A percentile compares a stretch with the other conserved stretches of the same genome.
Conservation (phyloP, 2,329 filamentous ascomycete genomes). For the Aspergillus sp. region DNA sequence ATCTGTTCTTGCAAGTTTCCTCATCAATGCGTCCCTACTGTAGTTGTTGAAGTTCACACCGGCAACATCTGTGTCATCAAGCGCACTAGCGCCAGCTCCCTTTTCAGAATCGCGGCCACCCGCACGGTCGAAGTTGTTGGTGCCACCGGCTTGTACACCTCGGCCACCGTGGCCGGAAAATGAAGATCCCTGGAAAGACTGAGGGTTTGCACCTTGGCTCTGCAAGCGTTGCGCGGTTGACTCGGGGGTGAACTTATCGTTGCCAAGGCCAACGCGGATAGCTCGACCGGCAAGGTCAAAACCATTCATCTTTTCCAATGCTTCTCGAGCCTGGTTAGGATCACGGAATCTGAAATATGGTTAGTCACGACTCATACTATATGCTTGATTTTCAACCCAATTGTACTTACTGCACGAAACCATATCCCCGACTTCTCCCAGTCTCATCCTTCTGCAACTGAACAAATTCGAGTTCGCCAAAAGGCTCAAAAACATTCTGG, state of each 20-base stretch:
- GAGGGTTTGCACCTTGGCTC: conserved; percentile 65
- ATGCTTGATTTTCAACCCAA: conserved; percentile 23
- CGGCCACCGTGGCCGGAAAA: conserved; percentile 90
- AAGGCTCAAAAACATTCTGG: conserved; percentile 94
- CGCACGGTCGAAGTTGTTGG: conserved; percentile 80
- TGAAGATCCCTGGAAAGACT: conserved; percentile 80
- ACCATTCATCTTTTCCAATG: conserved; percentile 98
- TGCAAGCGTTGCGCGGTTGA: conserved; percentile 93
- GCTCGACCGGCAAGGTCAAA: conserved; percentile 97
- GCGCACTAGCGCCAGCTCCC: conserved; percentile 80
- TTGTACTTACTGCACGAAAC: conserved; percentile 91
- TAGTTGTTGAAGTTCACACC: conserved; percentile 99
- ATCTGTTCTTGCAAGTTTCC: conserved; percentile 94
- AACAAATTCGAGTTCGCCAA: conserved; percentile 95
- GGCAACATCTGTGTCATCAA: conserved; percentile 96
- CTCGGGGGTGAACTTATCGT: conserved; percentile 99
- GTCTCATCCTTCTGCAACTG: conserved; percentile 95
- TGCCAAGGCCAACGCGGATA: conserved; percentile 97
- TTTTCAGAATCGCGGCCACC: conserved; percentile 88
- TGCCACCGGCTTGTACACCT: conserved; percentile 74
- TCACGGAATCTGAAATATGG: conserved; percentile 70
- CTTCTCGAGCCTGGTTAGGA: conserved; percentile 86
- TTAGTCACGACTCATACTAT: background rate
- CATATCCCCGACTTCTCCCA: conserved; percentile 88
- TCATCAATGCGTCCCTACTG: conserved; percentile 97